Percentiles rank a stretch among this genome's conserved stretches.
Evolutionary conservation across 805 yeast species (phyloP).

Genomic region (Candida vaughaniae): DNA sequence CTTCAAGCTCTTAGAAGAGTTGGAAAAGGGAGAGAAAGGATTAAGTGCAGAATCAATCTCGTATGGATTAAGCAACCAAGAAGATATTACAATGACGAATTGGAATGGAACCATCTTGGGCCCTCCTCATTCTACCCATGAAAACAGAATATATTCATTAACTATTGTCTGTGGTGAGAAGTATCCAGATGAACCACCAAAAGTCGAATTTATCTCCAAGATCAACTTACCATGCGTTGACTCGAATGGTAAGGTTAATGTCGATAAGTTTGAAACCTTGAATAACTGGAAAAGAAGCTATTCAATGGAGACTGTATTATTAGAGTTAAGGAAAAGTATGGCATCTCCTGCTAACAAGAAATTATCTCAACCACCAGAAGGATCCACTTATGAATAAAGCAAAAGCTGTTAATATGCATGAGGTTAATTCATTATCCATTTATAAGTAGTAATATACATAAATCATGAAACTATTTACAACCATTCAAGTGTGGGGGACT

Average conservation of each 20-base stretch:
- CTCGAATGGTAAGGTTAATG: constrained; percentile 50
- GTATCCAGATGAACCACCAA: constrained; percentile 90
- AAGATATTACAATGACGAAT: constrained; percentile 87
- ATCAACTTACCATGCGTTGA: constrained; percentile 93
- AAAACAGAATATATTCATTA: constrained; percentile 87
- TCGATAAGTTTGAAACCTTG: constrained; percentile 59
- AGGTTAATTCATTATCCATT: constrained; percentile 1
- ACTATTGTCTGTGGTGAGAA: constrained; percentile 76
- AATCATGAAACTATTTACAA: background rate
- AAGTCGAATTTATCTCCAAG: constrained; percentile 74
- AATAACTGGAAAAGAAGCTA: constrained; percentile 85
- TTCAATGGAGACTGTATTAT: constrained; percentile 88
- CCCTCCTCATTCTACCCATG: constrained; percentile 89
- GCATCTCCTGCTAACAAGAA: constrained; percentile 79
- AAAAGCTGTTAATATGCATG: background rate
- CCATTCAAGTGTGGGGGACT: no score
- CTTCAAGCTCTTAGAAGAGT: constrained; percentile 90
- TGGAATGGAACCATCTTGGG: constrained; percentile 99
- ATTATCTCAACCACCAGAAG: constrained; percentile 89
- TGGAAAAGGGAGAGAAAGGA: constrained; percentile 98
- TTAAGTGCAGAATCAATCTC: constrained; percentile 96
- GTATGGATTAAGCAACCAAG: constrained; percentile 86
- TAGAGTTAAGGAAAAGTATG: constrained; percentile 85
- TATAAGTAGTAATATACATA: background rate
- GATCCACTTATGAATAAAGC: constrained; percentile 51